These are phyloP conservation scores for Chaetomium olivaceum DNA, from an alignment of 2,329 filamentous ascomycete genomes.

Conservation along the genomic window DNA sequence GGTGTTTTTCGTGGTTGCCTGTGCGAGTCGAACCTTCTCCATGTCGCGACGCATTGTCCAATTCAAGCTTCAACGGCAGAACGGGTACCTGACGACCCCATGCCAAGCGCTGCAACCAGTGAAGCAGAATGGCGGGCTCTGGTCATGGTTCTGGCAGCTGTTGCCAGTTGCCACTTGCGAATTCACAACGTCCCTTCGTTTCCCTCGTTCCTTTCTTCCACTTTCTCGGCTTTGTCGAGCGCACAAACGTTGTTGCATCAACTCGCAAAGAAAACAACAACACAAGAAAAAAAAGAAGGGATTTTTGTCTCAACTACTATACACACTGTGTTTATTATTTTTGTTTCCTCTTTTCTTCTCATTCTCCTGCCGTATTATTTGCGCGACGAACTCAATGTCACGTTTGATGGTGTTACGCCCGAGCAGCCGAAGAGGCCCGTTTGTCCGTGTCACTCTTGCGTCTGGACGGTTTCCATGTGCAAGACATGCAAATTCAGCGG, in stretches of 20 bases:
- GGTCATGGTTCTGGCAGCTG: background rate
- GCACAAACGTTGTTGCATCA: background rate
- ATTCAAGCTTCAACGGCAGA: background rate
- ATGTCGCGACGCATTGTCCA: background rate
- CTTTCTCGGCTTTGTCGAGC: background rate
- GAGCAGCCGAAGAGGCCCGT: background rate
- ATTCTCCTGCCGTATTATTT: background rate
- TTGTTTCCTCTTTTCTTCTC: background rate
- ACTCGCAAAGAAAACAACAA: background rate
- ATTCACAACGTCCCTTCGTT: background rate
- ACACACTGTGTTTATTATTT: no score
- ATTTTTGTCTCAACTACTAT: background rate
- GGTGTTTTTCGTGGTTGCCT: background rate
- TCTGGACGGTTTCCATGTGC: background rate
- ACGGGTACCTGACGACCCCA: background rate
- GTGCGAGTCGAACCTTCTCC: no score
- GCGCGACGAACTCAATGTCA: background rate
- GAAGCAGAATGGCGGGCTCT: background rate
- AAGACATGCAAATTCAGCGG: background rate
- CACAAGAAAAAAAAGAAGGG: background rate
- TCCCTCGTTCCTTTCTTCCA: background rate
- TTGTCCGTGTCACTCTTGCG: background rate
- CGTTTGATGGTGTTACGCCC: background rate
- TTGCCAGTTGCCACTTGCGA: background rate
- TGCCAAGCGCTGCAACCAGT: background rate